A percentile compares a stretch with the other conserved stretches of the same genome.
phyloP scores from a whole-genome alignment of 2,329 filamentous ascomycete genomes.

The Penicillium occitanis region DNA sequence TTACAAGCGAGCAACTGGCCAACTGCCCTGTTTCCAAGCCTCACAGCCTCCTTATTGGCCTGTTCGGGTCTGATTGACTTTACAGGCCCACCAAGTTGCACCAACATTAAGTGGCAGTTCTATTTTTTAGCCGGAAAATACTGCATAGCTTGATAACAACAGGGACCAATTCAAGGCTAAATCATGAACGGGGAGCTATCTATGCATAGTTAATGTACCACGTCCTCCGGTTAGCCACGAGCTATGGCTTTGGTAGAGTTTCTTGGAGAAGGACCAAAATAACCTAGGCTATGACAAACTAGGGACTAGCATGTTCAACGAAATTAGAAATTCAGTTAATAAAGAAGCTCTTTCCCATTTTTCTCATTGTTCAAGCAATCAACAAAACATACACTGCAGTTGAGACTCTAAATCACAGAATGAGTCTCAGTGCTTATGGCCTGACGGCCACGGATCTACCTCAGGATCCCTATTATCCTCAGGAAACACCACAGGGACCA shows the following conservation, averaged over 20 bases:
- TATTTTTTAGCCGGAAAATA: background rate
- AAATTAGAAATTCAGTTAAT: background rate
- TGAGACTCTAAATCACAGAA: background rate
- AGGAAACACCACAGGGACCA: conserved; percentile 10
- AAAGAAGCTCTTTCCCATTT: background rate
- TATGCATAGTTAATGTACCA: too few relatives aligned
- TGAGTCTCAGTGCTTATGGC: conserved; percentile 4
- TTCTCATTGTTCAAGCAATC: background rate
- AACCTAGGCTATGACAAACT: background rate
- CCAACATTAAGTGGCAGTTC: background rate
- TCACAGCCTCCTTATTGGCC: background rate
- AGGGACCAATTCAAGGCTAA: background rate
- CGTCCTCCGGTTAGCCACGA: background rate
- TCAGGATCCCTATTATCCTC: conserved; percentile 15
- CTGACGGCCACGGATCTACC: background rate
- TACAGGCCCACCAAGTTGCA: background rate
- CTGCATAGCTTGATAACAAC: background rate
- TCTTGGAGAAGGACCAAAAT: background rate
- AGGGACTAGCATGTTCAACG: background rate
- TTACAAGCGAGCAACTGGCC: background rate
- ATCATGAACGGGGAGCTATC: background rate
- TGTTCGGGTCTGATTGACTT: background rate
- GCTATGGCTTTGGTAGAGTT: background rate
- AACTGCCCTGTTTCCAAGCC: background rate
- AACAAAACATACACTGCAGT: background rate